Base-by-base conservation (phyloP, 1,139 yeast species). In the Geotrichum restrictum region DNA sequence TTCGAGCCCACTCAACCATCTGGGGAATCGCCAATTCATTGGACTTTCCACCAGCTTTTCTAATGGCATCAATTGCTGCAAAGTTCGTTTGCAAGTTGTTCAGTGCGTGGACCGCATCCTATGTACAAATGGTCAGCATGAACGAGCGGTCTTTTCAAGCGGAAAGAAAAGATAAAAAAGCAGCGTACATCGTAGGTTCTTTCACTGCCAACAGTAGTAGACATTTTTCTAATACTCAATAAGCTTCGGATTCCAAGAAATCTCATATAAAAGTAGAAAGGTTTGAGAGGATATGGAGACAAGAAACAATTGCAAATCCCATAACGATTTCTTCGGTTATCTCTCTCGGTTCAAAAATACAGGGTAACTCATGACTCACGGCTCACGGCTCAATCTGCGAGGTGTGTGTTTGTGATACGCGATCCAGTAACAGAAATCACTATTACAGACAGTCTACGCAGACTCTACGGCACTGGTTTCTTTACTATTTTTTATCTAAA, bases 71-170 rank as follows among this genome's bases (percentile, higher is more conserved):
- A 48, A 94, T 81, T 13, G 91, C 81, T 31, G 96, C 93, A 68
- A 85, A 88, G 67, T 93, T 94, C 34, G 97, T 86, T 67, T 94
- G 99, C 43, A 91, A 74, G 10, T 89, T 79, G 70, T 94, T 94
- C 62, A 94, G 76, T 8, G 94, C 88, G 54, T 76, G 77, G 51
- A 94, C 81, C 1, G 98, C 98, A 69, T 66, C 68, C 29, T 47
- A 16, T 8, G 8, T 8, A 24, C 7, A 18, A n/a, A 2, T 18
- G 18, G 31, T 33, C 21, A 43, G 47, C 13, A 13, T 11, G 21
- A 3, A 3, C 24, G 19, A 10, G 10, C 3, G 10, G 4, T 16
- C 19, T n/a, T 2, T 18, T n/a, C n/a, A n/a, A n/a, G n/a, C n/a
- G n/a, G n/a, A n/a, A n/a, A n/a, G n/a, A n/a, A 13, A 19, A 5